Base-by-base conservation (phyloP, 768 basidiomycete species). In the Mycena metata region DNA sequence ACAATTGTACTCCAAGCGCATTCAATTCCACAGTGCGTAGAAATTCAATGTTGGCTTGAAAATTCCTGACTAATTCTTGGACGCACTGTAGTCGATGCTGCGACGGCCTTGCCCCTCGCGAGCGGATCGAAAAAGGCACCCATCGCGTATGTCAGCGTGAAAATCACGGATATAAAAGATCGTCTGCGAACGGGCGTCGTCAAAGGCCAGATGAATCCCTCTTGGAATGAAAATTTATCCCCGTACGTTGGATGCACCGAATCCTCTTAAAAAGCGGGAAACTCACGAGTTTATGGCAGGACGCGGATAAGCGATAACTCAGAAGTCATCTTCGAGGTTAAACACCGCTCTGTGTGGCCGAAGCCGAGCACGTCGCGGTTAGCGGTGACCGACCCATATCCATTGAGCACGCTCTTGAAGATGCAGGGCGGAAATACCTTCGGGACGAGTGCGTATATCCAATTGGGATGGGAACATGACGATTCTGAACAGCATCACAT, bases 401-500 rank as follows among this genome's bases (percentile, higher is more conserved):
- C 68, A 23, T 26, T 69, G 52, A 64, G 68, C 52, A 64, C 63
- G 11, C 68, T 69, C n/a, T 26, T 69, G 17, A 35, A 69, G 33
- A 64, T 69, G 68, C 68, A 69, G 33, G 68, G 68, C 2, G 68
- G 68, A 5, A 69, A 69, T 35, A 60, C 58, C 21, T 69, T 69
- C 41, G 43, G 47, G 15, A 69, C 68, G 16, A 69, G 68, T 69
- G 51, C 59, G 68, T 65, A 24, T 13, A 35, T 43, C 16, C 35
- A 24, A 56, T 56, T 2, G 35, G 2, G 36, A 35, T 26, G 2
- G 7, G 8, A 33, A 8, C 21, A 55, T 8, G 51, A 15, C 39
- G 26, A 4, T 52, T 11, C 12, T 43, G 16, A 46, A 12, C 5
- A 11, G 3, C 30, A n/a, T n/a, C n/a, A n/a, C n/a, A 15, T 39